Evolutionary conservation across 257 asterid genomes (phyloP), one percentile per base, ranked within the genome.

Genomic region (Avicennia marina): DNA sequence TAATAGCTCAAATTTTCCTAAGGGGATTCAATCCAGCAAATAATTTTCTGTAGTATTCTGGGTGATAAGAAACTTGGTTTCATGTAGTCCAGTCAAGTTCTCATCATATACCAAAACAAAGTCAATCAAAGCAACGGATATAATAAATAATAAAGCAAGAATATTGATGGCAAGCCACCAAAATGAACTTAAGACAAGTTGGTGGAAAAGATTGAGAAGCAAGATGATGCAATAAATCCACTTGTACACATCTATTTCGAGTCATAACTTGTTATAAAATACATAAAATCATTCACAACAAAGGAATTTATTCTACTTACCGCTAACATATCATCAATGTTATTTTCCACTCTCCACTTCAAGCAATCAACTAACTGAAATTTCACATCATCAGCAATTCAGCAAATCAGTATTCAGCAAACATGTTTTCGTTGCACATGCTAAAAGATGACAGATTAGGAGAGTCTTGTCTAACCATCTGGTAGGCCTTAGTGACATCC

Each of bases 281-380:
- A 33, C 12, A 29, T 25, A 39, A 34, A 29, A 25, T 16, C 7
- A 1, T 41, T 21, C 40, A 31, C 36, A 39, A 32, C 17, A 25
- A 13, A 2, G 50, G 40, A 16, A 56, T 22, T n/a, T 8, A 2
- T 27, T 13, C 52, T 53, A 73, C 94, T 77, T 59, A 85, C 88
- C 42, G 84, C 76, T 60, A 85, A 54, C 61, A 85, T 85, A 55
- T 78, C 78, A 56, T 85, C 94, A 27, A 85, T 85, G 63, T 79
- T 80, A 63, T 77, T 85, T 57, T 85, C 66, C 63, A 79, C 70
- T 69, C 94, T 79, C 94, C 94, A 84, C 29, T 69, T 75, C 73
- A 81, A 64, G 65, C 83, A 72, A 66, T 79, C 94, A 18, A 59
- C 62, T 62, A 84, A 79, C 94, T 84, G 87, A 65, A 75, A 81